A percentile compares a stretch with the other conserved stretches of the same genome.
phyloP scores from a whole-genome alignment of 768 basidiomycete species.

The Lentinula raphanica region DNA sequence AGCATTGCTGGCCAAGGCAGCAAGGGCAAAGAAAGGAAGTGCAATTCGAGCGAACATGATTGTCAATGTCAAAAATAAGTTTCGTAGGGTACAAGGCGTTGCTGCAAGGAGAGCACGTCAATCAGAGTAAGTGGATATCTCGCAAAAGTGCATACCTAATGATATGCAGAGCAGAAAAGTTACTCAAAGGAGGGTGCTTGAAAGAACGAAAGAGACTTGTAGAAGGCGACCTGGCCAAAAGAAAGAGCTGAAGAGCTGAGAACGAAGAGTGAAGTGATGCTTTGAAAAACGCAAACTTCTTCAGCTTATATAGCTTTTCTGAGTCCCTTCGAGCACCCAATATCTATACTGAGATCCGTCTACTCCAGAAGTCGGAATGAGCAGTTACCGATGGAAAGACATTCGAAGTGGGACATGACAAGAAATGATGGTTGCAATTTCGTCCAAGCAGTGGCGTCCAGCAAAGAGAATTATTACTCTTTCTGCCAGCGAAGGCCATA shows the following conservation, averaged over 20 bases:
- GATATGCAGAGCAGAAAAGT: neutral
- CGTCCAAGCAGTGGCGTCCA: neutral
- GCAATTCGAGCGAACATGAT: slow-evolving; percentile 37
- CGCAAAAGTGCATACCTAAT: neutral
- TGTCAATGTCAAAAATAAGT: neutral
- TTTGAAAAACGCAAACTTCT: neutral
- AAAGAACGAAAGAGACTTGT: neutral
- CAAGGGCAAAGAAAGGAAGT: slow-evolving; percentile 25
- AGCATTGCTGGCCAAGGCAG: slow-evolving; percentile 24
- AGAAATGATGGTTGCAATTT: neutral
- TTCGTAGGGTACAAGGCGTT: neutral
- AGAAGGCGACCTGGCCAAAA: slow-evolving; percentile 2
- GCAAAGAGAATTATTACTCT: neutral
- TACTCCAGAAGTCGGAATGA: too few relatives aligned
- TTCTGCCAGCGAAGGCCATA: too few relatives aligned
- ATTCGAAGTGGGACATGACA: neutral
- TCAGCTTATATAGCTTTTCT: neutral
- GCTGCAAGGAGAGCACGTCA: neutral
- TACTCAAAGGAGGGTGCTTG: neutral
- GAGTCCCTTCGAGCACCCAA: neutral
- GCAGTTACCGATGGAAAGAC: neutral
- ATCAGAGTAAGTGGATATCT: neutral
- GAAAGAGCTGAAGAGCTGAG: neutral
- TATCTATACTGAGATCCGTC: neutral
- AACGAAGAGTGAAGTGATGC: neutral